phyloP scores from a whole-genome alignment of 2,329 filamentous ascomycete species.

The Pseudogymnoascus sp. region DNA sequence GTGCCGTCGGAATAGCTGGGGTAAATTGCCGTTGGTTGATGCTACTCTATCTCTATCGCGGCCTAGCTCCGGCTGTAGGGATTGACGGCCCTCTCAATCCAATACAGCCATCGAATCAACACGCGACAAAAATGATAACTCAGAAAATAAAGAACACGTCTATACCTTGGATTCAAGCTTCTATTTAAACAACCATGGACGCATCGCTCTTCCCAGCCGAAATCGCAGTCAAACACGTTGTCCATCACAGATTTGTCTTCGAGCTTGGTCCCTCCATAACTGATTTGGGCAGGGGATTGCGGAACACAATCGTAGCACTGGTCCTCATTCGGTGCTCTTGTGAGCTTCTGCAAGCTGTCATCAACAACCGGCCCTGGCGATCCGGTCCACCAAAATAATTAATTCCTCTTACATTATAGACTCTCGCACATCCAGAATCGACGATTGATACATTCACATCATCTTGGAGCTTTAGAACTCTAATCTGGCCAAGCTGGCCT shows the following conservation, averaged over 20 bases:
- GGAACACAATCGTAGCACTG: constrained; percentile 40
- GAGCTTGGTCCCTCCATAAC: constrained; percentile 41
- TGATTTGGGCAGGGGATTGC: constrained; percentile 41
- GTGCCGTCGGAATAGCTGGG: neutral
- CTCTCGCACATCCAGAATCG: neutral
- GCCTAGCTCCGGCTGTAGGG: neutral
- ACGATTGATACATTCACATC: neutral
- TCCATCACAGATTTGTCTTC: constrained; percentile 42
- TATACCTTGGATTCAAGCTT: neutral
- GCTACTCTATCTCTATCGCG: neutral
- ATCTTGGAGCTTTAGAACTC: neutral
- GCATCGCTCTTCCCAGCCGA: constrained; percentile 33
- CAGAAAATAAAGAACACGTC: neutral
- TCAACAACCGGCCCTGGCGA: constrained; percentile 11
- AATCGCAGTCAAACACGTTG: constrained; percentile 37
- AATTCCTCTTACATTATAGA: neutral
- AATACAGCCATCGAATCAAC: neutral
- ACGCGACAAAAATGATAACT: neutral
- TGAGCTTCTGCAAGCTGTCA: constrained; percentile 33
- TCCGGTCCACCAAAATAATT: neutral
- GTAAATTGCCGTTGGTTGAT: neutral
- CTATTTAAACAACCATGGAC: constrained; percentile 21
- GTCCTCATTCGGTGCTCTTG: constrained; percentile 31
- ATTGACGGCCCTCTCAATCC: neutral
- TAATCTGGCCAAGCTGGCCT: neutral